phyloP scores from a whole-genome alignment of 805 yeast genomes.

The Priceomyces medius region DNA sequence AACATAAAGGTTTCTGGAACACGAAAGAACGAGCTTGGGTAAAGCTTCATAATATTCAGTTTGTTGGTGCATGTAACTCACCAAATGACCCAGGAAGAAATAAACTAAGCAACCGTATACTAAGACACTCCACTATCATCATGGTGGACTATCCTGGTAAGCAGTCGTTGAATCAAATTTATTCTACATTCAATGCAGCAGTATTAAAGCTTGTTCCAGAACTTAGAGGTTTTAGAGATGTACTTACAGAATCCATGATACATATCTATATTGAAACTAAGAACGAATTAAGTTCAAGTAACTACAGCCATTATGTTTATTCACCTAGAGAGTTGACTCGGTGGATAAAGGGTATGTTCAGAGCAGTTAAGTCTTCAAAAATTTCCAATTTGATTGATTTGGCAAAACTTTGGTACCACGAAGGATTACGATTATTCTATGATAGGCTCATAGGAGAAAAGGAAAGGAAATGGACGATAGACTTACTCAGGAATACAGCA shows the following conservation, averaged over 20 bases:
- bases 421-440: constrained; percentile 71
- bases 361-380: constrained; percentile 41
- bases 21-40: constrained; percentile 64
- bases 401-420: constrained; percentile 75
- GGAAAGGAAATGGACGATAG: constrained; percentile 52
- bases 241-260: constrained; percentile 66
- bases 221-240: constrained; percentile 50
- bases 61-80: constrained; percentile 97
- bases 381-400: constrained; percentile 42
- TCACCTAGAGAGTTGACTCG: constrained; percentile 91
- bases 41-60: constrained; percentile 57
- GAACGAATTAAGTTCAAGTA: constrained; percentile 31
- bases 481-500: constrained; percentile 31
- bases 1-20: constrained; percentile 77
- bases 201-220: constrained; percentile 61
- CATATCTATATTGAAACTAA: constrained; percentile 52
- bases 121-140: constrained; percentile 63
- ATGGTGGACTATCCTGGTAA: constrained; percentile 78
- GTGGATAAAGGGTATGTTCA: constrained; percentile 76
- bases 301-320: constrained; percentile 64
- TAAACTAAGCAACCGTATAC: constrained; percentile 54
- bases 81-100: constrained; percentile 77
- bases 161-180: constrained; percentile 64
- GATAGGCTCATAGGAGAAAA: constrained; percentile 58
- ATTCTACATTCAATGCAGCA: constrained; percentile 55